Conservation (phyloP, 768 basidiomycete species). For the Dioszegia hungarica region DNA sequence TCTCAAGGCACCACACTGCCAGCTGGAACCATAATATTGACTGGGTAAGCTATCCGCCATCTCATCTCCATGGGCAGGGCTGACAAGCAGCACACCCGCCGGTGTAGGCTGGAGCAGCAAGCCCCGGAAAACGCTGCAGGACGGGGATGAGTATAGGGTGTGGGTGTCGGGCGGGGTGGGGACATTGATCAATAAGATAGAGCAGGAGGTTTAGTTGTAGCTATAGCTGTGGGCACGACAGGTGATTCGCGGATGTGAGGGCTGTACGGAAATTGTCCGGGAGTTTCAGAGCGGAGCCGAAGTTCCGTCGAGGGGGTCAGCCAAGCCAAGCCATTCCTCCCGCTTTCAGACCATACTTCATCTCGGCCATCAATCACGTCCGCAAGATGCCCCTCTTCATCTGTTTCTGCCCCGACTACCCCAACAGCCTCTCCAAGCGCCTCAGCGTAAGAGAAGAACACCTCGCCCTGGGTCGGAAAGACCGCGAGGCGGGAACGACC, state of each 20-base stretch:
- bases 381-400: constrained; percentile 29
- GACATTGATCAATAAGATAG: constrained; percentile 70
- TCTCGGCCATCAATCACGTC: neutral
- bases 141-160: constrained; percentile 64
- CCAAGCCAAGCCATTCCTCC: too few species aligned
- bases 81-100: constrained; percentile 58
- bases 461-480: constrained; percentile 12
- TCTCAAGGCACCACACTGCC: constrained; percentile 49
- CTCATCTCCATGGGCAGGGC: neutral
- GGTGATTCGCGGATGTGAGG: too few species aligned
- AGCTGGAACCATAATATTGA: constrained; percentile 49
- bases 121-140: constrained; percentile 63
- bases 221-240: too few species aligned
- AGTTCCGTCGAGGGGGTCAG: too few species aligned
- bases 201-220: constrained; percentile 57
- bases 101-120: constrained; percentile 70
- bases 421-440: constrained; percentile 21
- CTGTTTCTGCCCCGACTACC: constrained; percentile 32
- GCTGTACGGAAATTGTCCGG: too few species aligned
- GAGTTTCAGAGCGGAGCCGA: too few species aligned
- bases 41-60: constrained; percentile 30
- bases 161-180: constrained; percentile 38
- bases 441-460: constrained; percentile 21
- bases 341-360: neutral
- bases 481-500: constrained; percentile 6